A percentile compares a stretch with the other conserved stretches of the same genome.
Conservation (phyloP, 2,329 filamentous ascomycete genomes). For the Trichoderma sp. region DNA sequence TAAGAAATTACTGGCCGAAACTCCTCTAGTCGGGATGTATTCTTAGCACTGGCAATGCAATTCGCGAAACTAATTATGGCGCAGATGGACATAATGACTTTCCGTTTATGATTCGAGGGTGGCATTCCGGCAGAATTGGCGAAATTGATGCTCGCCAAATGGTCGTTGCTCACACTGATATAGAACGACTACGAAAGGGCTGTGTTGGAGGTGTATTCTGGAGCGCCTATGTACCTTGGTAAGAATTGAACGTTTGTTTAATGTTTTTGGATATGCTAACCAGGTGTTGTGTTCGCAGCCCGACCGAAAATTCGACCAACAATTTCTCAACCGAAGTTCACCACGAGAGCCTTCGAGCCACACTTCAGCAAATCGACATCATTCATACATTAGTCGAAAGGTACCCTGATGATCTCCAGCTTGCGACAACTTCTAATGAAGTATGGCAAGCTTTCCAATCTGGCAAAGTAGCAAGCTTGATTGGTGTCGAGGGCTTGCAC, state of each 20-base stretch:
- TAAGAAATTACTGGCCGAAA: background rate
- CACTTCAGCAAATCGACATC: slow-evolving; percentile 68
- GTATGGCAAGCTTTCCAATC: slow-evolving; percentile 56
- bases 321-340: background rate
- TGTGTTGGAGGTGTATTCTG: slow-evolving; percentile 76
- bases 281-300: background rate
- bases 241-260: slow-evolving; percentile 37
- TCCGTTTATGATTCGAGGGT: slow-evolving; percentile 61
- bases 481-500: slow-evolving; percentile 78
- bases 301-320: background rate
- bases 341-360: slow-evolving; percentile 45
- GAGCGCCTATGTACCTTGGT: slow-evolving; percentile 76
- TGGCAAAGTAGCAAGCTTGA: slow-evolving; percentile 64
- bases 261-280: background rate
- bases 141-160: slow-evolving; percentile 60
- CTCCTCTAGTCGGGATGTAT: background rate
- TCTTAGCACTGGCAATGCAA: background rate
- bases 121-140: slow-evolving; percentile 62
- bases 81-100: slow-evolving; percentile 83
- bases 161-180: slow-evolving; percentile 63
- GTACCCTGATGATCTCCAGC: slow-evolving; percentile 67
- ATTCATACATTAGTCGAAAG: slow-evolving; percentile 55
- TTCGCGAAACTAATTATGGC: background rate
- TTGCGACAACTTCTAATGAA: slow-evolving; percentile 52
- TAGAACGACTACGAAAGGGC: slow-evolving; percentile 66